A percentile compares a stretch with the other conserved stretches of the same genome.
Evolutionary conservation across 257 asterid genomes (phyloP).

Genomic region (Nicotiana attenuata): DNA sequence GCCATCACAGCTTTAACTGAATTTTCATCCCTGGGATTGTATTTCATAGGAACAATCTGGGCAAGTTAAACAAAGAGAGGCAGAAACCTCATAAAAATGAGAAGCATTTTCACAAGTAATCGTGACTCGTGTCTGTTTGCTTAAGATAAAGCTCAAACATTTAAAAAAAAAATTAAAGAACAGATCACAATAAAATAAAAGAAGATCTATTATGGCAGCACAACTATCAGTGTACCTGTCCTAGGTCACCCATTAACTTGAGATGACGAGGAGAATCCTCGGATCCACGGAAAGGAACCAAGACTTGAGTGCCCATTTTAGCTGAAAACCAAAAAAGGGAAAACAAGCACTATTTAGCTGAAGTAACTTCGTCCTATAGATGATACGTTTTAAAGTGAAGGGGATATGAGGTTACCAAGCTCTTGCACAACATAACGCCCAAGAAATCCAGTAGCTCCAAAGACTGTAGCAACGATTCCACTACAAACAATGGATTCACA

Average conservation of each 20-base stretch:
- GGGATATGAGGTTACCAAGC: conserved; percentile 54
- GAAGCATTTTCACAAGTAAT: neutral
- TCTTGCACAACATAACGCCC: conserved; percentile 93
- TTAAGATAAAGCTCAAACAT: neutral
- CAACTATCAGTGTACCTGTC: conserved; percentile 55
- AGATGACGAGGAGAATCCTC: conserved; percentile 98
- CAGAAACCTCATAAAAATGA: conserved; percentile 2
- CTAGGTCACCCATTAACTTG: conserved; percentile 97
- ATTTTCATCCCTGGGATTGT: conserved; percentile 81
- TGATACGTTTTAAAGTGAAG: neutral
- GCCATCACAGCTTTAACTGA: conserved; percentile 98
- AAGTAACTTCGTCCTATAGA: neutral
- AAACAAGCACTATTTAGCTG: neutral
- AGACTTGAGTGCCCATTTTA: conserved; percentile 92
- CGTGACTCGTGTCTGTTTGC: neutral
- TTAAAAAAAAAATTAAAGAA: neutral
- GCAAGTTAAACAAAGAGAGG: neutral
- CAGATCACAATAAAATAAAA: neutral
- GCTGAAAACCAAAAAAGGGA: conserved; percentile 39
- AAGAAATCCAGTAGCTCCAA: conserved; percentile 96
- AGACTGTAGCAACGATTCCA: conserved; percentile 91
- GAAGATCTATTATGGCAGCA: neutral
- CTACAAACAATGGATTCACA: conserved; percentile 35
- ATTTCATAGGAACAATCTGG: conserved; percentile 98
- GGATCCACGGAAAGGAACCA: conserved; percentile 93